Base-by-base conservation (phyloP, 2,329 filamentous ascomycete species). In the Aspergillus sp. region DNA sequence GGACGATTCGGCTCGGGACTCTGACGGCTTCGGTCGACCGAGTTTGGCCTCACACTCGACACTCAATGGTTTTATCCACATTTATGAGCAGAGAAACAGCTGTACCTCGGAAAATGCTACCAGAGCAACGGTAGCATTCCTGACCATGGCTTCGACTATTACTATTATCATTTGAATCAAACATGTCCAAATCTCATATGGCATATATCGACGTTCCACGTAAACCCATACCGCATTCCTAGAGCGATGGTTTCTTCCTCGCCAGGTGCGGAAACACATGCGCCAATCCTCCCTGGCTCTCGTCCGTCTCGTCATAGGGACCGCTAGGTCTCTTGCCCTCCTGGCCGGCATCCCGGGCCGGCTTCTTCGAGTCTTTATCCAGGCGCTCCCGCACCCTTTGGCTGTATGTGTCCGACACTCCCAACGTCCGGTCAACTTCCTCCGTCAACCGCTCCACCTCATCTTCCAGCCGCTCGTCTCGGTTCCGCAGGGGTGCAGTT, bases 381-480 rank as follows among this genome's bases (percentile, higher is more conserved):
- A 63, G 34, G 22, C 54, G 46, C 27, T 51, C 43, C 12, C 52
- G 49, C 8, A 64, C 52, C 19, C 55, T 60, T 32, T 65, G 53
- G 30, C 65, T 45, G 43, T 72, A 66, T 33, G 58, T 55, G 39
- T 60, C 60, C 4, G 69, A 67, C 13, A 71, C 35, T 32, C 61
- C 61, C 25, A 79, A 49, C 5, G 68, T 72, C 47, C 69, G 58
- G 33, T 78, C 74, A 26, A 79, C 63, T 32, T 77, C 72, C 36
- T 61, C 64, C 1, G 74, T 74, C 17, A 79, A 56, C 41, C 72
- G 70, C 8, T 71, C 67, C 7, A 78, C 66, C 44, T 78, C 73
- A 10, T 75, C 68, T 28, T 72, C 64, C 12, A 79, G 52, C 26
- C 52, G 48, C 51, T 80, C 73, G 41, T 80, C 75, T 27, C 64